A percentile compares a stretch with the other conserved stretches of the same genome.
Evolutionary conservation across 148 eudicot genomes (phyloP).

Genomic region (Polygonum aviculare): DNA sequence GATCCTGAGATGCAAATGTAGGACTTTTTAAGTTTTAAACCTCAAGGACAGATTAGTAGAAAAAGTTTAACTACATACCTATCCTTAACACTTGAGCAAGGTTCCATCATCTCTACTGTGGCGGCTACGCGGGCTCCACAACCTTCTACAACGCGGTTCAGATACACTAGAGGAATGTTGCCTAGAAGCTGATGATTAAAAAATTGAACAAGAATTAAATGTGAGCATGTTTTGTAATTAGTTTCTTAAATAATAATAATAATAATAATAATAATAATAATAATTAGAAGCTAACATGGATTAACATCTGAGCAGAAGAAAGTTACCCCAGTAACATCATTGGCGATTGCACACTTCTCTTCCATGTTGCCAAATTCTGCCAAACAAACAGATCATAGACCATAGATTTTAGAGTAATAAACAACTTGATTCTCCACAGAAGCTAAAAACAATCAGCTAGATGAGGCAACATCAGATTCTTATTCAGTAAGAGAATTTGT

Average conservation of each 20-base stretch:
- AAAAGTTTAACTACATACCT: conserved; percentile 25
- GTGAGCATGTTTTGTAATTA: neutral
- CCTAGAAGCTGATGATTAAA: conserved; percentile 41
- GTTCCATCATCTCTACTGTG: conserved; percentile 79
- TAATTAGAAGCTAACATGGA: neutral
- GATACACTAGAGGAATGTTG: conserved; percentile 72
- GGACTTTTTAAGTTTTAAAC: neutral
- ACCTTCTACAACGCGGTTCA: conserved; percentile 64
- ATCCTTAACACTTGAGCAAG: conserved; percentile 80
- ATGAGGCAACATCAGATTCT: neutral
- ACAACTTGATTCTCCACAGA: neutral
- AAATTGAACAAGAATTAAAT: neutral
- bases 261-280: neutral
- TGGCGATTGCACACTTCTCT: conserved; percentile 22
- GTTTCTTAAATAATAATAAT: neutral
- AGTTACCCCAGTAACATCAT: conserved; percentile 30
- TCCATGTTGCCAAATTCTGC: conserved; percentile 19
- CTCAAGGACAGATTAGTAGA: neutral
- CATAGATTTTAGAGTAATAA: neutral
- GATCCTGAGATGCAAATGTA: conserved; percentile 32
- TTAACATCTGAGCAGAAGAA: neutral
- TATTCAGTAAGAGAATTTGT: too few relatives aligned
- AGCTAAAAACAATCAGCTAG: neutral
- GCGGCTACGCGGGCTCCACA: conserved; percentile 75
- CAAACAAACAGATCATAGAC: neutral